phyloP scores from a whole-genome alignment of 129 eudicot species.

The Saussurea involucrata region DNA sequence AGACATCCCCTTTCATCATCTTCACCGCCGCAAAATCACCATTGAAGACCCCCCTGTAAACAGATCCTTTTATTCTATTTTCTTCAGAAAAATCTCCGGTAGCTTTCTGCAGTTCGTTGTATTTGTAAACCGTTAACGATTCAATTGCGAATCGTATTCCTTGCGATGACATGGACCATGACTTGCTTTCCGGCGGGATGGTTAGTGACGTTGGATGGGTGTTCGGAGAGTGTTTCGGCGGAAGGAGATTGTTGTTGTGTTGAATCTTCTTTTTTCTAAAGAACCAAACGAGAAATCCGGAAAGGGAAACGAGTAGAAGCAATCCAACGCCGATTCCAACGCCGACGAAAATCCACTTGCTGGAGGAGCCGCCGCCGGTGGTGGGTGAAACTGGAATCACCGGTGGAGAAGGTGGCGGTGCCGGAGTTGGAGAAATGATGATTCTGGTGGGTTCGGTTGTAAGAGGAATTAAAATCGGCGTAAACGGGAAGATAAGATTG shows the following conservation, averaged over 20 bases:
- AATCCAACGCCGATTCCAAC: constrained; percentile 56
- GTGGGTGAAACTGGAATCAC: constrained; percentile 12
- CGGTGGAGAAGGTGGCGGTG: constrained; percentile 44
- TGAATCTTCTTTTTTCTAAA: constrained; percentile 19
- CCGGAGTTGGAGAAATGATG: constrained; percentile 6
- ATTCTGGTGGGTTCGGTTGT: constrained; percentile 31
- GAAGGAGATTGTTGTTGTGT: constrained; percentile 2
- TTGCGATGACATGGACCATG: constrained; percentile 48
- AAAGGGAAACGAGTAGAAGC: constrained; percentile 25
- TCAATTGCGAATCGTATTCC: constrained; percentile 55
- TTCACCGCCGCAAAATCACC: constrained; percentile 74
- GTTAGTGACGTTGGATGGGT: background rate
- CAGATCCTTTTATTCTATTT: constrained; percentile 54
- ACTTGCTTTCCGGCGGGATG: constrained; percentile 21
- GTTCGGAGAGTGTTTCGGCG: background rate
- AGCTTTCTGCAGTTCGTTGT: constrained; percentile 53
- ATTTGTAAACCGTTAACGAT: constrained; percentile 54
- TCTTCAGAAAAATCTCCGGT: constrained; percentile 56
- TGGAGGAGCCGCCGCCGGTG: constrained; percentile 29
- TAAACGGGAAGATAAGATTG: constrained; percentile 38
- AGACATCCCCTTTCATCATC: constrained; percentile 66
- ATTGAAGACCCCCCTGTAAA: constrained; percentile 54
- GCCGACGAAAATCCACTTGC: constrained; percentile 51
- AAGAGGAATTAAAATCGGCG: constrained; percentile 66
- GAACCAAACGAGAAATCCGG: constrained; percentile 38